phyloP scores from a whole-genome alignment of 495 filamentous ascomycete species.

The Venustampulla echinocandica region DNA sequence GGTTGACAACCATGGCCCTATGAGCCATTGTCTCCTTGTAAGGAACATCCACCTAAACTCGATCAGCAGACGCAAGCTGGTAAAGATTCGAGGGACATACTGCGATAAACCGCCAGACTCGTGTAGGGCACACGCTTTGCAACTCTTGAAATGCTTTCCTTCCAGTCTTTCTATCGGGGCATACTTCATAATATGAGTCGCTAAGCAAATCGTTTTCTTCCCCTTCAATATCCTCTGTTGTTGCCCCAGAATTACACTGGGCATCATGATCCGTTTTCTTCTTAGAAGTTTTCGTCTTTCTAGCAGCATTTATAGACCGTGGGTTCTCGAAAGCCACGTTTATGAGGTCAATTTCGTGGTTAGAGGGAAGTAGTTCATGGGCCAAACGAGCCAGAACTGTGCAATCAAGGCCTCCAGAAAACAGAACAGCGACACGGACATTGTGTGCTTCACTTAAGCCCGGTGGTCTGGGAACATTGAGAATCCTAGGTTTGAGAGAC shows the following conservation, averaged over 20 bases:
- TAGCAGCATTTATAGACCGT: constrained; percentile 49
- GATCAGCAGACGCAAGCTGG: neutral
- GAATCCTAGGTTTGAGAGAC: constrained; percentile 57
- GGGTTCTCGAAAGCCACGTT: constrained; percentile 98
- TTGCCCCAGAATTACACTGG: too few relatives aligned
- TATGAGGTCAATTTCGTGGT: constrained; percentile 72
- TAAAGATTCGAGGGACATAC: constrained; percentile 27
- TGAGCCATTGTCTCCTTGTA: constrained; percentile 67
- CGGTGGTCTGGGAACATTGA: constrained; percentile 56
- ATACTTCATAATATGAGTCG: constrained; percentile 64
- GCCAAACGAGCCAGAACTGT: constrained; percentile 73
- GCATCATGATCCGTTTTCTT: neutral
- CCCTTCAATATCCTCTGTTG: too few relatives aligned
- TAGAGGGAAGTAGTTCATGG: constrained; percentile 65
- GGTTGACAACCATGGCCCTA: constrained; percentile 54
- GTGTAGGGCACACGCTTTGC: constrained; percentile 55
- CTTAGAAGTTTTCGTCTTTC: constrained; percentile 16
- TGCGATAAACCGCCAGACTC: constrained; percentile 71
- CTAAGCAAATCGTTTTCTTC: too few relatives aligned
- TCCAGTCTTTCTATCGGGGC: constrained; percentile 85
- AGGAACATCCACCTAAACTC: constrained; percentile 63
- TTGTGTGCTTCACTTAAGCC: constrained; percentile 25
- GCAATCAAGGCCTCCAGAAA: constrained; percentile 92
- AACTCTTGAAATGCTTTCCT: constrained; percentile 68
- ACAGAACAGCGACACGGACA: constrained; percentile 69